These are phyloP conservation scores for Candida sojae DNA, from an alignment of 1,139 yeast genomes.

Conservation along the genomic window DNA sequence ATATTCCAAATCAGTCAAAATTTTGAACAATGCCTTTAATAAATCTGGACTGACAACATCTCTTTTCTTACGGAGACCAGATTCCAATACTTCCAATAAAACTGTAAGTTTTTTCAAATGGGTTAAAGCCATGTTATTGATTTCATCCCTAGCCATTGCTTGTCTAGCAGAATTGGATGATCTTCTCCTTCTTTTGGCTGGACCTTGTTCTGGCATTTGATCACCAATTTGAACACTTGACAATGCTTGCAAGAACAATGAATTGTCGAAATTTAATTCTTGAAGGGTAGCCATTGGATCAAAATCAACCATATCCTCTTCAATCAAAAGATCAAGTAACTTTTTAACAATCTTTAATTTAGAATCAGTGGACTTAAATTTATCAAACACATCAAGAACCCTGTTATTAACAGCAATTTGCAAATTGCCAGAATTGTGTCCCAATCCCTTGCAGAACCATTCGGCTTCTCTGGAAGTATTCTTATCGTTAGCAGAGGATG, in stretches of 20 bases:
- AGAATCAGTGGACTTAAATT: conserved; percentile 53
- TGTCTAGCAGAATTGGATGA: conserved; percentile 76
- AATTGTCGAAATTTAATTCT: conserved; percentile 45
- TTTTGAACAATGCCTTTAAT: conserved; percentile 61
- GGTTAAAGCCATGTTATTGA: conserved; percentile 70
- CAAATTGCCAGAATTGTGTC: conserved; percentile 40
- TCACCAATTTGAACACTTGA: conserved; percentile 49
- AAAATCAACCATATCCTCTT: conserved; percentile 39
- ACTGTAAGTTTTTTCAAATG: conserved; percentile 80
- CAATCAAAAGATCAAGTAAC: conserved; percentile 57
- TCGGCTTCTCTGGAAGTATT: conserved; percentile 52
- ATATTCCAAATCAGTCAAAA: conserved; percentile 83
- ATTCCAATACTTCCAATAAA: conserved; percentile 77
- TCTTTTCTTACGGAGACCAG: conserved; percentile 27
- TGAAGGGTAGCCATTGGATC: conserved; percentile 59
- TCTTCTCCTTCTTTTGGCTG: conserved; percentile 75
- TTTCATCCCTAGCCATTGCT: conserved; percentile 70
- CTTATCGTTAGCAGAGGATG: conserved; percentile 45
- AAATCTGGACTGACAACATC: conserved; percentile 47
- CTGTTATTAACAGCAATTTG: conserved; percentile 58
- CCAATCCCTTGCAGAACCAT: conserved; percentile 58
- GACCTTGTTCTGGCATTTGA: conserved; percentile 47
- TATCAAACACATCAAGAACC: conserved; percentile 53
- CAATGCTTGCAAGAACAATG: conserved; percentile 50
- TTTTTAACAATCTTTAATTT: conserved; percentile 60